Conservation (phyloP, 345 rosid genomes). For the Diplotaxis tenuifolia region DNA sequence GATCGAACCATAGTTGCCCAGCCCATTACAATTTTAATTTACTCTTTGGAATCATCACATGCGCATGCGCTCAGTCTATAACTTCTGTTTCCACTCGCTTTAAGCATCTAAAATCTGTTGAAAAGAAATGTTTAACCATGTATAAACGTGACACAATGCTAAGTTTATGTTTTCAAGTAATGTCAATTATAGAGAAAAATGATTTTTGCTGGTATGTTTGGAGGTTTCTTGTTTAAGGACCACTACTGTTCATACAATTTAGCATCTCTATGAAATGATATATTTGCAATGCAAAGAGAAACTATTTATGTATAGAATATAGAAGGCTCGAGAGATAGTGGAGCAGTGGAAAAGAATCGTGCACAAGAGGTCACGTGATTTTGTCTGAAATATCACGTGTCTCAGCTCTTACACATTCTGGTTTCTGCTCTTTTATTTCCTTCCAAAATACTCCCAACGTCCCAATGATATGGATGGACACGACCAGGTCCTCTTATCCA, state of each 20-base stretch:
- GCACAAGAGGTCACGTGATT: conserved; percentile 22
- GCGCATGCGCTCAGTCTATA: neutral
- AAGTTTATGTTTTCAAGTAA: neutral
- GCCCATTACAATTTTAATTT: neutral
- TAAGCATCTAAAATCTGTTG: neutral
- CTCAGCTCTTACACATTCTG: conserved; percentile 20
- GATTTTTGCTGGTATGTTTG: conserved; percentile 21
- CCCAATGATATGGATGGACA: conserved; percentile 40
- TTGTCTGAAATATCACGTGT: conserved; percentile 22
- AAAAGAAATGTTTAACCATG: neutral
- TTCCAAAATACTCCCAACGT: conserved; percentile 12
- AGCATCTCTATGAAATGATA: conserved; percentile 30
- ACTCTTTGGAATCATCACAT: neutral
- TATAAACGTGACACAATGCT: neutral
- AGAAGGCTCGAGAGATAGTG: neutral
- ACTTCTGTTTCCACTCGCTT: neutral
- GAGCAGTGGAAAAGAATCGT: neutral
- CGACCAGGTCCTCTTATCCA: conserved; percentile 38
- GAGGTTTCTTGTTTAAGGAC: conserved; percentile 25
- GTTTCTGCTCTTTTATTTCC: conserved; percentile 5
- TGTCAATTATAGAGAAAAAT: neutral
- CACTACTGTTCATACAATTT: neutral
- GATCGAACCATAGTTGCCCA: conserved; percentile 1
- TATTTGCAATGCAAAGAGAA: too few species aligned
- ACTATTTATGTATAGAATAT: neutral